Conservation (phyloP, 192 early-diverging fungal genomes). For the Entomortierella beljakovae region DNA sequence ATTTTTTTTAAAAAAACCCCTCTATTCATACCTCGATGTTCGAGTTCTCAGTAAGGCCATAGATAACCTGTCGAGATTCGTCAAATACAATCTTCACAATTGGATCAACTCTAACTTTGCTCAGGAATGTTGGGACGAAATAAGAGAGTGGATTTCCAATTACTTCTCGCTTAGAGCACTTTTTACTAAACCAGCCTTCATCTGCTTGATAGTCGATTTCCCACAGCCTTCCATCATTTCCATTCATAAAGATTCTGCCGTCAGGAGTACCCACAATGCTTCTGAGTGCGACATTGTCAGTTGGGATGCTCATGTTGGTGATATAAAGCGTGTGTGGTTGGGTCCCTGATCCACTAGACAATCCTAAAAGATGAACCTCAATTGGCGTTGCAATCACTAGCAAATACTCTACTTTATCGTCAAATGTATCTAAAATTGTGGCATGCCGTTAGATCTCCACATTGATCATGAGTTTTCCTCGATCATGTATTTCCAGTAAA, state of each 20-base stretch:
- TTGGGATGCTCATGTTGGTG: conserved; percentile 82
- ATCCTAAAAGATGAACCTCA: conserved; percentile 85
- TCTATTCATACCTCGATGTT: conserved; percentile 67
- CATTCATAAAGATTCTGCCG: conserved; percentile 93
- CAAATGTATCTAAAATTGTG: conserved; percentile 74
- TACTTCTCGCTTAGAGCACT: conserved; percentile 81
- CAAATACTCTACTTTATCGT: conserved; percentile 84
- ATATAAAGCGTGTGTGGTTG: conserved; percentile 76
- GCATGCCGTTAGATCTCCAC: neutral
- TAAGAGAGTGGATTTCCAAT: conserved; percentile 71
- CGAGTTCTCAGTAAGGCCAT: conserved; percentile 75
- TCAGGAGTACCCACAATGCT: conserved; percentile 80
- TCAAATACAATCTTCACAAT: conserved; percentile 78
- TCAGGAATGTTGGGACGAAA: conserved; percentile 78
- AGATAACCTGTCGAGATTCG: conserved; percentile 73
- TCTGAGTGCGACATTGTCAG: conserved; percentile 85
- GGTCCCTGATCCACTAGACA: conserved; percentile 67
- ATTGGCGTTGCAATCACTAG: conserved; percentile 89
- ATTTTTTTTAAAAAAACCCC: no score
- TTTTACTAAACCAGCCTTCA: conserved; percentile 88
- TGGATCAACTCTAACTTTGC: conserved; percentile 56
- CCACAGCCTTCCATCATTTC: conserved; percentile 87
- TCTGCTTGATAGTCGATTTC: conserved; percentile 89
- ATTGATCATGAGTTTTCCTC: neutral
- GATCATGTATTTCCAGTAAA: no score